phyloP scores from a whole-genome alignment of 495 filamentous ascomycete species.

The Aspergillus sclerotiicarbonarius region DNA sequence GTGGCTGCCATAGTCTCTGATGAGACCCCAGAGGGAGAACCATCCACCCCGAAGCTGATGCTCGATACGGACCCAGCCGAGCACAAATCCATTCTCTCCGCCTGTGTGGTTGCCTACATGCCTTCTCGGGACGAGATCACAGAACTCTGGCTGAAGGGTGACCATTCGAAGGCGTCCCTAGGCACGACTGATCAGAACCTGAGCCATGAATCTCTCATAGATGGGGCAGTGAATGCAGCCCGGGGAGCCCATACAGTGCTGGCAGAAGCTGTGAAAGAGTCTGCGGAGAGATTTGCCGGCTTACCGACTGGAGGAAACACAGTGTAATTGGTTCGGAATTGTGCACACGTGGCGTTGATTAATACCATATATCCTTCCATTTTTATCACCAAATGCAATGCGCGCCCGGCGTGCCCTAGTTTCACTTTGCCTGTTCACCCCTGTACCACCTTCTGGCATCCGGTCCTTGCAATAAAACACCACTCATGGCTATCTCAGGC shows the following conservation, averaged over 20 bases:
- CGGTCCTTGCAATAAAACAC: background rate
- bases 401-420: background rate
- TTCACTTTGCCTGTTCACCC: background rate
- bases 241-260: constrained; percentile 57
- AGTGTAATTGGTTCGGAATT: constrained; percentile 9
- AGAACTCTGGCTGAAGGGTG: constrained; percentile 89
- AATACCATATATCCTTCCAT: constrained; percentile 9
- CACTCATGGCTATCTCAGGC: background rate
- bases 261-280: constrained; percentile 56
- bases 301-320: constrained; percentile 8
- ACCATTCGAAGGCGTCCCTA: constrained; percentile 43
- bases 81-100: constrained; percentile 65
- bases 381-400: background rate
- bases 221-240: constrained; percentile 64
- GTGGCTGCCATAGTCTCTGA: constrained; percentile 74
- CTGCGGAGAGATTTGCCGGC: constrained; percentile 36
- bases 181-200: constrained; percentile 28
- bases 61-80: constrained; percentile 84
- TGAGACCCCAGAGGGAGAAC: constrained; percentile 31
- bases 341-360: constrained; percentile 1
- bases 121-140: constrained; percentile 87
- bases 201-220: constrained; percentile 54
- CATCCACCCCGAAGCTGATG: constrained; percentile 53
- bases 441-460: background rate
- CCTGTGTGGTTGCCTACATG: constrained; percentile 89